phyloP scores from a whole-genome alignment of 1,139 yeast species.

The Magnusiomyces ingens region DNA sequence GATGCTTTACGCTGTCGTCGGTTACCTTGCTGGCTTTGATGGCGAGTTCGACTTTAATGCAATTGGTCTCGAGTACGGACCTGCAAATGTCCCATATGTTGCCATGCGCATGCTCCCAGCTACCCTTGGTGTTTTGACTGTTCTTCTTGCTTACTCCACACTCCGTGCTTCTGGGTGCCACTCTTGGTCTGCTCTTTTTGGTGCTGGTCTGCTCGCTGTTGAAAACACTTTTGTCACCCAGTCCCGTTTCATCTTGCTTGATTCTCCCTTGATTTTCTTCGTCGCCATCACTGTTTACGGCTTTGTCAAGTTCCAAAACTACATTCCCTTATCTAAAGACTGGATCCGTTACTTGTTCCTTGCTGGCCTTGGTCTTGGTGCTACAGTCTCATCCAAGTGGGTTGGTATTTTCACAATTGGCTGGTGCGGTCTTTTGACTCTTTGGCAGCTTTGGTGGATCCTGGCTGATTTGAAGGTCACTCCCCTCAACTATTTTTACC shows the following conservation, averaged over 20 bases:
- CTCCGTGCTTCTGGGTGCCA: constrained; percentile 83
- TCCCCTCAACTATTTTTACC: constrained; percentile 43
- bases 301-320: constrained; percentile 73
- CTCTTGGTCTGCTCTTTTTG: constrained; percentile 61
- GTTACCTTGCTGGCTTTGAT: constrained; percentile 81
- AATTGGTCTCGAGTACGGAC: constrained; percentile 77
- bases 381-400: constrained; percentile 90
- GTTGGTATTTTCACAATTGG: constrained; percentile 91
- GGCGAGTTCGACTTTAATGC: constrained; percentile 87
- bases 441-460: constrained; percentile 77
- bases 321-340: constrained; percentile 56
- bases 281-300: constrained; percentile 81
- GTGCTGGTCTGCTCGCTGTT: constrained; percentile 60
- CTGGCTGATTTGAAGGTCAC: constrained; percentile 78
- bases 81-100: constrained; percentile 56
- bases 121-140: constrained; percentile 70
- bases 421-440: constrained; percentile 78
- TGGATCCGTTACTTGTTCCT: constrained; percentile 71
- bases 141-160: constrained; percentile 70
- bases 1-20: constrained; percentile 81
- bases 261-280: constrained; percentile 85
- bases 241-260: constrained; percentile 82
- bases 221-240: constrained; percentile 88
- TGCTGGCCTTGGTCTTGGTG: constrained; percentile 78
- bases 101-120: constrained; percentile 88